A percentile compares a stretch with the other conserved stretches of the same genome.
Conservation (phyloP, 1,139 yeast species). For the Suhomyces kunorum region DNA sequence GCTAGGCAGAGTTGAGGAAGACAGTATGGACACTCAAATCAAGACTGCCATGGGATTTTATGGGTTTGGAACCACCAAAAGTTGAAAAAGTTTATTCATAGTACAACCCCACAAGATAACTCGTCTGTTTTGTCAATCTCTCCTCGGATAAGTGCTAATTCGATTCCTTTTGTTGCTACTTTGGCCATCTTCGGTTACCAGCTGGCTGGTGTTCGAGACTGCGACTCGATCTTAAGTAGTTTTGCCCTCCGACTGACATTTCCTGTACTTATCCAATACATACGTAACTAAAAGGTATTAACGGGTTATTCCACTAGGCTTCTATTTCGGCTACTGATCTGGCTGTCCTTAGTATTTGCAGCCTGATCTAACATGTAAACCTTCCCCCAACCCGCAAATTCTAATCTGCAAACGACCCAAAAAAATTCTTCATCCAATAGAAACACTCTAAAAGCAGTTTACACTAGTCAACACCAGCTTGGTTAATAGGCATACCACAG, state of each 20-base stretch:
- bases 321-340: no score
- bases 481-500: conserved; percentile 7
- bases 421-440: conserved; percentile 22
- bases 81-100: background rate
- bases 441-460: conserved; percentile 20
- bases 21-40: conserved; percentile 21
- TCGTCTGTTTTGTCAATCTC: no score
- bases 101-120: no score
- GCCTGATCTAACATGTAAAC: conserved; percentile 3
- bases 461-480: conserved; percentile 13
- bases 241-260: no score
- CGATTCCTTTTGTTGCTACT: no score
- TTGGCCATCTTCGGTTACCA: no score
- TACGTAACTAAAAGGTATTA: no score
- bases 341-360: background rate
- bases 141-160: no score
- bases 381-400: background rate
- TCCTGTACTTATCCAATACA: no score
- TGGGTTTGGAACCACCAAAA: conserved; percentile 37
- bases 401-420: conserved; percentile 12
- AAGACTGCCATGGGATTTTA: conserved; percentile 60
- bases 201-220: no score
- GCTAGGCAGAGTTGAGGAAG: conserved; percentile 20
- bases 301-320: no score
- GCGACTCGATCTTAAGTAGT: no score